Base-by-base conservation (phyloP, 2,329 filamentous ascomycete species). In the Fusarium continuum region DNA sequence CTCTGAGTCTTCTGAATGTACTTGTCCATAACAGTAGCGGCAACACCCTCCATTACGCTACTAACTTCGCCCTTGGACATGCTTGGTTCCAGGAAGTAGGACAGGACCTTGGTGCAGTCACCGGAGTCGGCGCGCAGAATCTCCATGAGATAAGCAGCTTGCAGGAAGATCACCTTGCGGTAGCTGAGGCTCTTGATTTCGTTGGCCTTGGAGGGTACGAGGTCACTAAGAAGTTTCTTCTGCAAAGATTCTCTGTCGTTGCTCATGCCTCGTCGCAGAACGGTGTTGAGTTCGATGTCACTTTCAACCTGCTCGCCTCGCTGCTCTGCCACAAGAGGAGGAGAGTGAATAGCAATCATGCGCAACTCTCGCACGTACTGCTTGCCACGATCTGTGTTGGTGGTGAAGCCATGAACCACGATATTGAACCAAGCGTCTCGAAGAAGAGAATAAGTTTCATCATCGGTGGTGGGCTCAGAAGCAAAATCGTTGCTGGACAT, bases 401-500 rank as follows among this genome's bases (percentile, higher is more conserved):
- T 83, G 9, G 88, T 89, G 73, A 98, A 96, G 5, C 93, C 95
- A 74, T 99, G 95, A 1, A 97, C 91, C 19, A 93, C 91, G 61
- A 98, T 92, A 71, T 99, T 99, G 79, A 97, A 98, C 95, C 95
- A 99, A 6, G 92, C 92, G 80, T 99, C 93, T 47, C 94, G 88
- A 67, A 95, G 85, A 53, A 96, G 79, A 22, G 87, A 85, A 60
- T 91, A 85, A 8, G 87, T 86, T 55, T 94, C 88, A 46, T 93
- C 90, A 47, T 90, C 85, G 50, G 78, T 77, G 9, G 79, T 67
- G 28, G 77, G 79, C 36, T 80, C 77, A 17, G 80, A 77, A 19
- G 78, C 80, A 61, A 88, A 76, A 52, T 88, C 83, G 63, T 88
- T 85, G 26, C 80, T 81, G 8, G 92, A 89, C 75, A 96, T 90